Conservation (phyloP, 2,329 filamentous ascomycete genomes). For the Cyanodermella asteris region DNA sequence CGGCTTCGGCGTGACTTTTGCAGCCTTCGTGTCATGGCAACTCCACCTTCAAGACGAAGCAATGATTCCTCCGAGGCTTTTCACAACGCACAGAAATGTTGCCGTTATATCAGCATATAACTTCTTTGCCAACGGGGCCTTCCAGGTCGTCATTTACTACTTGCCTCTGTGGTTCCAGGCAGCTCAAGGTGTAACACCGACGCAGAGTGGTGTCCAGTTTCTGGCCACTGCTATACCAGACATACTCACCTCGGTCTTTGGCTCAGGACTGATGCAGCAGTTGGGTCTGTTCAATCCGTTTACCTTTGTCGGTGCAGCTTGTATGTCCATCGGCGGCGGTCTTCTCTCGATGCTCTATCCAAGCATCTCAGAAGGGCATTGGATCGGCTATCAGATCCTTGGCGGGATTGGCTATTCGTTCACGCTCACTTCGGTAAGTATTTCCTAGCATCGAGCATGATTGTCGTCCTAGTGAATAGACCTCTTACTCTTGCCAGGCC, state of each 20-base stretch:
- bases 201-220: slow-evolving; percentile 15
- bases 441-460: no score
- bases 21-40: slow-evolving; percentile 13
- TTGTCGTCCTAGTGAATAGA: slow-evolving; percentile 1
- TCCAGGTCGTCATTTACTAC: slow-evolving; percentile 3
- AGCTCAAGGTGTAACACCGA: slow-evolving; percentile 4
- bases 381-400: slow-evolving; percentile 16
- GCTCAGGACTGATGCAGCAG: slow-evolving; percentile 1
- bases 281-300: slow-evolving; percentile 2
- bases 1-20: slow-evolving; percentile 13
- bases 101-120: neutral
- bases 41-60: slow-evolving; percentile 21
- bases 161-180: slow-evolving; percentile 4
- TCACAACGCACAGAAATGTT: slow-evolving; percentile 4
- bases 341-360: slow-evolving; percentile 9
- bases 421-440: slow-evolving; percentile 10
- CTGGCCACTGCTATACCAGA: slow-evolving; percentile 21
- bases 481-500: slow-evolving; percentile 5
- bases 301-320: neutral
- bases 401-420: slow-evolving; percentile 12
- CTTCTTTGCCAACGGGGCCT: slow-evolving; percentile 2
- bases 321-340: slow-evolving; percentile 6
- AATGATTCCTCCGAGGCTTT: slow-evolving; percentile 19
- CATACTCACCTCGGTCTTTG: slow-evolving; percentile 21
- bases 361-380: slow-evolving; percentile 9